Conservation (phyloP, 805 yeast species). For the Hanseniaspora meyeri region DNA sequence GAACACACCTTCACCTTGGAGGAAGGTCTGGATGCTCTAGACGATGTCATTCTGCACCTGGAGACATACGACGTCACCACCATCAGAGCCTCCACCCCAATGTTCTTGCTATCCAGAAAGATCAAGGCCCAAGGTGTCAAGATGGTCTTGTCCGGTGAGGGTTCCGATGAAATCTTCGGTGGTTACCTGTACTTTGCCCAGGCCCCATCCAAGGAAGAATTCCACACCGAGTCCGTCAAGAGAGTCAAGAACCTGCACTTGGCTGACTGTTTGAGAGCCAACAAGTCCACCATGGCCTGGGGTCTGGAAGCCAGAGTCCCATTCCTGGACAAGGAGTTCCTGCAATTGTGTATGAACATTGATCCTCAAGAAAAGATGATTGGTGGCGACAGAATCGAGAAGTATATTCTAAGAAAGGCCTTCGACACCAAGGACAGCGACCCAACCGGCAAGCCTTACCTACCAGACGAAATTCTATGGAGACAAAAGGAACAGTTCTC, state of each 20-base stretch:
- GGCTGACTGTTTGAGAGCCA: slow-evolving; percentile 96
- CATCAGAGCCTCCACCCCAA: slow-evolving; percentile 97
- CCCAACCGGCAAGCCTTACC: slow-evolving; percentile 65
- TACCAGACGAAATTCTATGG: slow-evolving; percentile 95
- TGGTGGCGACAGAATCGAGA: slow-evolving; percentile 72
- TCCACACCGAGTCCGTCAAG: slow-evolving; percentile 90
- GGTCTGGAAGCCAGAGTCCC: slow-evolving; percentile 99
- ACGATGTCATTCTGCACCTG: slow-evolving; percentile 87
- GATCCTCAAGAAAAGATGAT: slow-evolving; percentile 88
- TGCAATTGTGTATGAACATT: slow-evolving; percentile 87
- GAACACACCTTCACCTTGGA: slow-evolving; percentile 94
- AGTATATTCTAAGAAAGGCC: slow-evolving; percentile 93
- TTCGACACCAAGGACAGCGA: slow-evolving; percentile 77
- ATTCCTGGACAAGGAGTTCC: slow-evolving; percentile 86
- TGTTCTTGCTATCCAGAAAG: slow-evolving; percentile 90
- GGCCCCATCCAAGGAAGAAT: slow-evolving; percentile 86
- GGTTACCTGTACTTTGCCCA: slow-evolving; percentile 95
- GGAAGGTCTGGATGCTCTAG: slow-evolving; percentile 91
- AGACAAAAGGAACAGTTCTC: slow-evolving; percentile 99
- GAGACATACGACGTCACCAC: slow-evolving; percentile 98
- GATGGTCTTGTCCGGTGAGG: slow-evolving; percentile 98
- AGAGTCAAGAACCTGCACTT: slow-evolving; percentile 95
- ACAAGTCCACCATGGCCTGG: slow-evolving; percentile 99
- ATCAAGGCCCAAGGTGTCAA: slow-evolving; percentile 99
- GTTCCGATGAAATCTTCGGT: slow-evolving; percentile 97